These are phyloP conservation scores for Starmerella bombi DNA, from an alignment of 805 yeast genomes.

Conservation along the genomic window DNA sequence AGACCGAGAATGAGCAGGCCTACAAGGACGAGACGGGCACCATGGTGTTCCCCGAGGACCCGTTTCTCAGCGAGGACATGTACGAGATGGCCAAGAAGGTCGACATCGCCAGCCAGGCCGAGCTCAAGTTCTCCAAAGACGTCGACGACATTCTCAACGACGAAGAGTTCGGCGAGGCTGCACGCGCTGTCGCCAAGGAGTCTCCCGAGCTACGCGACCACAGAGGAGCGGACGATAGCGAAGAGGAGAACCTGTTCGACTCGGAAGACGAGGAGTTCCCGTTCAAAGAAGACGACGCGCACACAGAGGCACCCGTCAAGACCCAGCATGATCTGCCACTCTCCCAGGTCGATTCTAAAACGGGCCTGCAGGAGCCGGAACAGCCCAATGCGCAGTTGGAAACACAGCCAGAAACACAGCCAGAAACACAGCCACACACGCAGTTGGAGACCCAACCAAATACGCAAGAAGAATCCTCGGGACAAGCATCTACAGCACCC, in stretches of 20 bases:
- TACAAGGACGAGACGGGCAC: conserved; percentile 17
- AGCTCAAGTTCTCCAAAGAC: conserved; percentile 22
- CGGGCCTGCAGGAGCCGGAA: too few relatives aligned
- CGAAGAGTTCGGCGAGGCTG: conserved; percentile 18
- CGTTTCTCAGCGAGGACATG: conserved; percentile 18
- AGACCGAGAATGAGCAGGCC: conserved; percentile 14
- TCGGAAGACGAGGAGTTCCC: conserved; percentile 7
- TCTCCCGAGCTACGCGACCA: conserved; percentile 6
- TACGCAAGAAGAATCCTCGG: too few relatives aligned
- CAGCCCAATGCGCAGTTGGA: neutral
- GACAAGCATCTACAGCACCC: neutral
- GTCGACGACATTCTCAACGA: conserved; percentile 23
- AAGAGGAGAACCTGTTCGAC: conserved; percentile 4
- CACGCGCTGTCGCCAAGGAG: conserved; percentile 12
- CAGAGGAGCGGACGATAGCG: conserved; percentile 4
- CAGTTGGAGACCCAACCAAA: neutral
- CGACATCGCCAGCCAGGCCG: conserved; percentile 24
- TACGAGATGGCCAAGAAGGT: conserved; percentile 21
- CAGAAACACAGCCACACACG: neutral
- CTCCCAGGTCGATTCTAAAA: too few relatives aligned
- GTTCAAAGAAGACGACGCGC: conserved; percentile 6
- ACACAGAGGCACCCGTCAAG: conserved; percentile 3
- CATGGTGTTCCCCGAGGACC: conserved; percentile 17
- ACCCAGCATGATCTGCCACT: too few relatives aligned
- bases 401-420: neutral